Conservation (phyloP, 768 basidiomycete genomes). For the Tricholoma hemisulphureum region DNA sequence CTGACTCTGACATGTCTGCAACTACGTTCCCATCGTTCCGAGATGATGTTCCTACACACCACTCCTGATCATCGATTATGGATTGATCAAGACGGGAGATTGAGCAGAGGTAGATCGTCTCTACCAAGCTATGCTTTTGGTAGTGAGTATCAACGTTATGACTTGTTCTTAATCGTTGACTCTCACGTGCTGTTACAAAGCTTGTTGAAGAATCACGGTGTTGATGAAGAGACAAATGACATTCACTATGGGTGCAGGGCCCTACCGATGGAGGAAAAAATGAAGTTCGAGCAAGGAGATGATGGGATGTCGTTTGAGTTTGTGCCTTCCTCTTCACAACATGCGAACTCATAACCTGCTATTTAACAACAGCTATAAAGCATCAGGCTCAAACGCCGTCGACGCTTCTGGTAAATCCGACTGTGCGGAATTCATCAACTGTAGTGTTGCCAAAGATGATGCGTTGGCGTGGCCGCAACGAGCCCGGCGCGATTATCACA, state of each 20-base stretch:
- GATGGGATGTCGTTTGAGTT: constrained; percentile 41
- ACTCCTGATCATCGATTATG: constrained; percentile 54
- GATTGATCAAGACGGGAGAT: constrained; percentile 42
- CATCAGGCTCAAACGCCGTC: constrained; percentile 58
- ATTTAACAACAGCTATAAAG: constrained; percentile 52
- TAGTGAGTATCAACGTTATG: constrained; percentile 45
- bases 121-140: constrained; percentile 64
- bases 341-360: no score
- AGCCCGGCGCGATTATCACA: constrained; percentile 55
- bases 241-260: constrained; percentile 54
- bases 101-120: constrained; percentile 46
- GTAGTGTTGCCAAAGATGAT: constrained; percentile 70
- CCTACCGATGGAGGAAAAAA: constrained; percentile 54
- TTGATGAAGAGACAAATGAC: constrained; percentile 41
- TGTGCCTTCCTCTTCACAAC: no score
- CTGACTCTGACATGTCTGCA: constrained; percentile 20
- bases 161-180: not conserved
- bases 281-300: constrained; percentile 58
- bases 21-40: constrained; percentile 46
- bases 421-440: constrained; percentile 62
- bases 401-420: constrained; percentile 59
- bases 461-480: constrained; percentile 55
- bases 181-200: constrained; percentile 23
- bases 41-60: constrained; percentile 50
- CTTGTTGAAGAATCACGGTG: constrained; percentile 57